phyloP scores from a whole-genome alignment of 352 stramenopile genomes.

The Pythium vanterpoolii region DNA sequence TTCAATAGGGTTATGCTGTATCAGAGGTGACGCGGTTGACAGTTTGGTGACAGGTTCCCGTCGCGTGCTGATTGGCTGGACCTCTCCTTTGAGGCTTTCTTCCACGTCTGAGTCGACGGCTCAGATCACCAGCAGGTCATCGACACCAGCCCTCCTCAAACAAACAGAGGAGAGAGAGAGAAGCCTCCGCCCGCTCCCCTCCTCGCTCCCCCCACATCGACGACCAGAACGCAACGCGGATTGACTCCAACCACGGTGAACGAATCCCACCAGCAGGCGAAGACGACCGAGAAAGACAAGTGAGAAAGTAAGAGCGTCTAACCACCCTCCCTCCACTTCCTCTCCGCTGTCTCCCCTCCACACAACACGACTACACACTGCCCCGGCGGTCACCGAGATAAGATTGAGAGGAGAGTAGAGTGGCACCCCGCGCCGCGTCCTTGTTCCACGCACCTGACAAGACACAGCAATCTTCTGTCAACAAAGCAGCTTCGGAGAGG shows the following conservation, averaged over 20 bases:
- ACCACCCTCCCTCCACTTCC: background rate
- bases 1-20: background rate
- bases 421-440: constrained; percentile 3
- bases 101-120: constrained; percentile 20
- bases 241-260: background rate
- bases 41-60: constrained; percentile 15
- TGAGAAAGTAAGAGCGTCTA: background rate
- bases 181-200: background rate
- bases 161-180: constrained; percentile 3
- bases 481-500: background rate
- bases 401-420: background rate
- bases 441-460: background rate
- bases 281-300: background rate
- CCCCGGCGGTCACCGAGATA: too few relatives aligned
- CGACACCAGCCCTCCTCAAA: background rate
- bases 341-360: background rate
- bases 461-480: background rate
- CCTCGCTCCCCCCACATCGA: background rate
- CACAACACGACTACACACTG: constrained; percentile 9
- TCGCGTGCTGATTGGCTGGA: constrained; percentile 19
- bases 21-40: constrained; percentile 17
- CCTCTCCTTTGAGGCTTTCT: constrained; percentile 13
- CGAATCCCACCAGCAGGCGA: background rate
- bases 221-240: background rate
- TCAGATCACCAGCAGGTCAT: constrained; percentile 15